Base-by-base conservation (phyloP, 441 rosid species). In the Capsella rubella region DNA sequence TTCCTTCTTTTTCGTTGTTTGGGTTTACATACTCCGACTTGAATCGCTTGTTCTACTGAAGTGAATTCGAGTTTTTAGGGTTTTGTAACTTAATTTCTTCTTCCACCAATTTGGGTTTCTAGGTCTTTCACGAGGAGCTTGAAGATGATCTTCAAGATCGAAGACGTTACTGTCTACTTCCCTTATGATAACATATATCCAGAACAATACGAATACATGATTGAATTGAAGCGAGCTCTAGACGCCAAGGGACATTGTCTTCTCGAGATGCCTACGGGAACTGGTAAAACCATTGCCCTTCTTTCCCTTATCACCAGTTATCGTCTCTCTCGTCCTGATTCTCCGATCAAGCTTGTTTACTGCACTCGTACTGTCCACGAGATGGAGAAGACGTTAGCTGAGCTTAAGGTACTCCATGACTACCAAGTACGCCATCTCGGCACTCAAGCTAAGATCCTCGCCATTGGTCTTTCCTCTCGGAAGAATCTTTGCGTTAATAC, bases 231-330 rank as follows among this genome's bases (percentile, higher is more conserved):
- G 78, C 96, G 98, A 12, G 85, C 97, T 59, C 84, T 95, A 35
- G 99, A 95, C 35, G 98, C 98, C 53, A 89, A 88, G 65, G 99
- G 99, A 25, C 99, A 95, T 79, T 95, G 99, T 80, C 98, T 95
- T 65, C 88, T 95, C 15, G 99, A 95, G 83, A 95, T 95, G 99
- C 99, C 99, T 10, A 95, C 99, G 0, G 97, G 99, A 55, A 95
- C 99, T 7, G 99, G 97, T 12, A 95, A 92, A 84, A 95, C 99
- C 78, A 90, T 92, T 35, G 97, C 97, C 5, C 87, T 95, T 39
- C 92, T 95, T 67, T 95, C 98, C 11, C 86, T 95, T 32, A 92
- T 92, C 84, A 90, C 96, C 1, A 90, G 99, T 73, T 95, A 92
- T 75, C 55, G 84, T 1, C 92, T 90, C 46, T 83, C 86, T 64